Conservation (phyloP, 179 eudicot genomes). For the Camellia oleifera region DNA sequence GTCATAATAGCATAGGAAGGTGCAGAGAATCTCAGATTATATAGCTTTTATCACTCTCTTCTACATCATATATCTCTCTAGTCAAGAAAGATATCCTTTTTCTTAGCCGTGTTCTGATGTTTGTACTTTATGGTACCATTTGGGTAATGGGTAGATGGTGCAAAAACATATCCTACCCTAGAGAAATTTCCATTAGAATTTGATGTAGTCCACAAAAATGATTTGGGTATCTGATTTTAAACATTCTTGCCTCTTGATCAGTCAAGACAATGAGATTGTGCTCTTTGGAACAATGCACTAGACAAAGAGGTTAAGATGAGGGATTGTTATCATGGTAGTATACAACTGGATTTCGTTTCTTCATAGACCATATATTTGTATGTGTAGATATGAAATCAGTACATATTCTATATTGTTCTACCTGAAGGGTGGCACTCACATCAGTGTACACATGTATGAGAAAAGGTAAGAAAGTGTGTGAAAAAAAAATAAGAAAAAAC, state of each 20-base stretch:
- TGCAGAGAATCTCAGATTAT: background rate
- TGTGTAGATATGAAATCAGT: background rate
- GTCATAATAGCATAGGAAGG: background rate
- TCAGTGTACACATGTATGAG: too few relatives aligned
- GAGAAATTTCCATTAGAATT: background rate
- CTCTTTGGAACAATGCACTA: background rate
- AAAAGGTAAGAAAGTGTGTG: too few relatives aligned
- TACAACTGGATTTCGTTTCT: background rate
- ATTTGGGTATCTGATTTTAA: background rate
- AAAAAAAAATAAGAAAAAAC: too few relatives aligned
- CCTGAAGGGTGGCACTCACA: too few relatives aligned
- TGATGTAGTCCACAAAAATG: constrained; percentile 1
- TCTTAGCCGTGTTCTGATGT: background rate
- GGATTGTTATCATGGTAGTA: background rate
- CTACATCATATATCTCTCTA: background rate
- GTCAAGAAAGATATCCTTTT: background rate
- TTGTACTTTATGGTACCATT: background rate
- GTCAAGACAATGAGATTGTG: background rate
- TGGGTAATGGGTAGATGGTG: too few relatives aligned
- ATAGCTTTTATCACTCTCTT: background rate
- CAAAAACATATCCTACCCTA: background rate
- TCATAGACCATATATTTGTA: background rate
- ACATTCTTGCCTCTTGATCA: background rate
- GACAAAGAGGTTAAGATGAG: background rate
- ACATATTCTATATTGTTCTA: background rate